These are phyloP conservation scores for Picea engelmannii DNA, from an alignment of 83 land plant species.

Conservation along the genomic window DNA sequence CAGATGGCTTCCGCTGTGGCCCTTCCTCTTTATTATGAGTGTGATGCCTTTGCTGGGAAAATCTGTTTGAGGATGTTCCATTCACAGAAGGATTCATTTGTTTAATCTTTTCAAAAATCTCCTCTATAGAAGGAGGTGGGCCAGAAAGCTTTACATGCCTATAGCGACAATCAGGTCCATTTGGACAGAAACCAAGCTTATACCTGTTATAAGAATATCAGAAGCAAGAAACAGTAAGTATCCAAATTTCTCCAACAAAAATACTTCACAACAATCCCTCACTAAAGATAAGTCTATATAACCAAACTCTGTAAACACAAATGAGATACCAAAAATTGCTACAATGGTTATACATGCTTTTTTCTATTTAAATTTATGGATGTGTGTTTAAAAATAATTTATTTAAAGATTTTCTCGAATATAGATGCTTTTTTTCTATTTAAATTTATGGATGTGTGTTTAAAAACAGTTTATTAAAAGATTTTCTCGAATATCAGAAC, in stretches of 20 bases:
- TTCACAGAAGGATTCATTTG: slow-evolving; percentile 9
- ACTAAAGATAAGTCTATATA: too few relatives aligned
- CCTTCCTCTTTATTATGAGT: slow-evolving; percentile 38
- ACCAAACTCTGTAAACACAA: too few relatives aligned
- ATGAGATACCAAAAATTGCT: too few relatives aligned
- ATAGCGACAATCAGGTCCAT: slow-evolving; percentile 29
- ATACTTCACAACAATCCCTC: background rate
- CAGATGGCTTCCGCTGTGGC: slow-evolving; percentile 14
- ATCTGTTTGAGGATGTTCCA: slow-evolving; percentile 40
- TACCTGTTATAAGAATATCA: slow-evolving; percentile 14
- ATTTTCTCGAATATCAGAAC: too few relatives aligned
- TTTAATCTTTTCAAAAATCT: slow-evolving; percentile 14
- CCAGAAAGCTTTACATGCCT: slow-evolving; percentile 29
- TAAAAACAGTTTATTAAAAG: too few relatives aligned
- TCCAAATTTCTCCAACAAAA: background rate
- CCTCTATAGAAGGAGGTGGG: slow-evolving; percentile 25
- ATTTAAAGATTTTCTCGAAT: too few relatives aligned
- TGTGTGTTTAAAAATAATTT: too few relatives aligned
- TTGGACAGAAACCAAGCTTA: slow-evolving; percentile 27
- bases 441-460: too few relatives aligned
- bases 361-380: too few relatives aligned
- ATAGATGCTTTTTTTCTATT: too few relatives aligned
- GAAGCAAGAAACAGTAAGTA: background rate
- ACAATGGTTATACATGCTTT: too few relatives aligned
- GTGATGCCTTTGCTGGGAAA: slow-evolving; percentile 45